phyloP scores from a whole-genome alignment of 1,284 basidiomycete genomes.

The Trichosporon sp. region DNA sequence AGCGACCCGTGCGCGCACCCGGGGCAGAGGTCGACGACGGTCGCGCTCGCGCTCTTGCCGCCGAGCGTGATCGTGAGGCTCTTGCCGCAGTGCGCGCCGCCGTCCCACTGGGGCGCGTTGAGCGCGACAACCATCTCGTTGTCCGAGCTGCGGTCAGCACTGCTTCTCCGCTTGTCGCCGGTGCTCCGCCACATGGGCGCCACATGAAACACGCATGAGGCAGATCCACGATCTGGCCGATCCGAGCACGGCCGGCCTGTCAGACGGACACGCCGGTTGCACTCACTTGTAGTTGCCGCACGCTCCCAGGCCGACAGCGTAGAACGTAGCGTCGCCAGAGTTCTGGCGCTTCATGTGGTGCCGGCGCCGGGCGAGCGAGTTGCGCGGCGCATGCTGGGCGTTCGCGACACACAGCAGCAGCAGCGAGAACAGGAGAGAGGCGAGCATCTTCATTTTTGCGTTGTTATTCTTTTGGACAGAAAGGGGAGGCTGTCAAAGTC shows the following conservation, averaged over 20 bases:
- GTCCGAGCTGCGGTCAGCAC: slow-evolving; percentile 5
- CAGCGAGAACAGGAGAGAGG: not conserved
- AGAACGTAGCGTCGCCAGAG: slow-evolving; percentile 25
- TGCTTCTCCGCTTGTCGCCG: not conserved
- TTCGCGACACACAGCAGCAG: slow-evolving; percentile 6
- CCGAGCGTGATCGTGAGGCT: slow-evolving; percentile 60
- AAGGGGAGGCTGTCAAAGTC: not conserved
- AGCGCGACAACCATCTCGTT: slow-evolving; percentile 48
- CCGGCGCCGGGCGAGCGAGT: not conserved
- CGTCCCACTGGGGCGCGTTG: slow-evolving; percentile 47
- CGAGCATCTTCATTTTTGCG: slow-evolving; percentile 1
- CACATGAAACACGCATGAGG: not conserved
- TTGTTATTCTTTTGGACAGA: not conserved
- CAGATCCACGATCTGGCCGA: not conserved
- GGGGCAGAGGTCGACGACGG: slow-evolving; percentile 60
- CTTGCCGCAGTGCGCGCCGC: slow-evolving; percentile 61
- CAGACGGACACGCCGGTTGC: not conserved
- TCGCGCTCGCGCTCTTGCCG: slow-evolving; percentile 61
- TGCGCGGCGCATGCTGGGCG: not conserved
- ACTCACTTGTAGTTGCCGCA: slow-evolving; percentile 22
- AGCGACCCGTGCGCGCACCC: slow-evolving; percentile 57
- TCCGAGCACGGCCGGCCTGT: not conserved
- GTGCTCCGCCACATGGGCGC: not conserved
- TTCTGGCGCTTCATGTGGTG: slow-evolving; percentile 18
- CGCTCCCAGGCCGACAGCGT: slow-evolving; percentile 25